phyloP scores from a whole-genome alignment of 1,284 basidiomycete genomes.

The Ceratobasidium theobromae region DNA sequence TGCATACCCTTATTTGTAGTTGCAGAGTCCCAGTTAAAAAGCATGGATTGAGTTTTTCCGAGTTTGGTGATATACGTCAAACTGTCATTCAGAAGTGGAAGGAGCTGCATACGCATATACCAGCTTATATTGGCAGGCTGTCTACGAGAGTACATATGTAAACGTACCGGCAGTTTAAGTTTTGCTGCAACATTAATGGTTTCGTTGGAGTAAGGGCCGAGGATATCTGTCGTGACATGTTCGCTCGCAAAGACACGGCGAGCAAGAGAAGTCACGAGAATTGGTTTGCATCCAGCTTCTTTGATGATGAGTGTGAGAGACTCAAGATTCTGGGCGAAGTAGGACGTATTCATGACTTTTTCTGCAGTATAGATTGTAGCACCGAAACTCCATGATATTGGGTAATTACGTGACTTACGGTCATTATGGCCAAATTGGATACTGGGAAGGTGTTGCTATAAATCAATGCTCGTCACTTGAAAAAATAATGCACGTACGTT shows the following conservation, averaged over 20 bases:
- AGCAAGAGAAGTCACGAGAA: conserved; percentile 26
- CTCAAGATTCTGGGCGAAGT: conserved; percentile 27
- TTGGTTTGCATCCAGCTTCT: conserved; percentile 20
- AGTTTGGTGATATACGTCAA: conserved; percentile 18
- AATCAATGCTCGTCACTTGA: not conserved
- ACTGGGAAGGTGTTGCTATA: not conserved
- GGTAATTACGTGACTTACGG: not conserved
- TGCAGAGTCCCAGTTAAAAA: conserved; percentile 25
- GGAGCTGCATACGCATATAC: conserved; percentile 11
- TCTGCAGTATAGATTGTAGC: not conserved
- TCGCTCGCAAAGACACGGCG: conserved; percentile 17
- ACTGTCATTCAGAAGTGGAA: conserved; percentile 24
- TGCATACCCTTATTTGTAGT: conserved; percentile 16
- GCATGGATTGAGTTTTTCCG: conserved; percentile 20
- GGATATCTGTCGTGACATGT: conserved; percentile 18
- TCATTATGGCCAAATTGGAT: conserved; percentile 28
- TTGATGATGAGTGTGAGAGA: conserved; percentile 9
- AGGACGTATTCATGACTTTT: conserved; percentile 28
- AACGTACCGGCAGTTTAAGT: conserved; percentile 13
- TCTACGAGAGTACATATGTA: not conserved
- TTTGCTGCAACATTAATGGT: conserved; percentile 22
- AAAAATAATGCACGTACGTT: conserved; percentile 3
- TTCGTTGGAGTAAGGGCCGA: conserved; percentile 27
- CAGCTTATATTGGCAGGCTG: not conserved
- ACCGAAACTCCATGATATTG: not conserved